Evolutionary conservation across 2,329 filamentous ascomycete genomes (phyloP), one percentile per base, ranked within the genome.

Genomic region (Cytospora paraplurivora): DNA sequence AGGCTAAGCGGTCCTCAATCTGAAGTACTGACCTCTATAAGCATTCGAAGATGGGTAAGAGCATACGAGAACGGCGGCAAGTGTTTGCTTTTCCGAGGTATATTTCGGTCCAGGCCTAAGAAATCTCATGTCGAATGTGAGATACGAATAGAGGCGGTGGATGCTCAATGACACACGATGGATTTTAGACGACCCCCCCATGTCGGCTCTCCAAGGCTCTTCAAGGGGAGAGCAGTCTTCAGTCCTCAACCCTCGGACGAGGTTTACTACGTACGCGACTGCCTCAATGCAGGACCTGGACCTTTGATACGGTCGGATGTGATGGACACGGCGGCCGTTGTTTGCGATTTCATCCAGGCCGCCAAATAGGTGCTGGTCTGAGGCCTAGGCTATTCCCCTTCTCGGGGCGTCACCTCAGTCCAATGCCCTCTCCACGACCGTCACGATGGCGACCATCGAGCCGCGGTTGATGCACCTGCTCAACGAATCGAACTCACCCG

Each of bases 381-480:
- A 56, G 53, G 54, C 44, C 62, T 34, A 59, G 63, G 59, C 19
- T 47, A 27, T 10, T 47, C 52, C 57, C 62, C 64, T 66, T 60
- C 56, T 62, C 56, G 56, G 62, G 62, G 62, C 61, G 52, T 56
- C 44, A 32, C 49, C 21, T 27, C 57, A 58, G 32, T 50, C 76
- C 73, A 76, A 81, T 81, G 78, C 74, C 70, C 71, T 71, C 67
- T 68, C 66, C 66, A 65, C 67, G 67, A 66, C 71, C 71, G 71
- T 68, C 79, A 84, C 75, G 76, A 86, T 86, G 84, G 84, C 84
- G 69, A 88, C 85, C 72, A 88, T 88, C 76, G 86, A 88, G 81
- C 86, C 86, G 72, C 84, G 85, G 72, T 79, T 88, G 68, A 88
- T 88, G 72, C 85, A 88, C 73, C 76, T 88, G 68, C 78, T 88